Percentiles rank a stretch among this genome's conserved stretches.
phyloP scores from a whole-genome alignment of 768 basidiomycete species.

The Collybiopsis luxurians region DNA sequence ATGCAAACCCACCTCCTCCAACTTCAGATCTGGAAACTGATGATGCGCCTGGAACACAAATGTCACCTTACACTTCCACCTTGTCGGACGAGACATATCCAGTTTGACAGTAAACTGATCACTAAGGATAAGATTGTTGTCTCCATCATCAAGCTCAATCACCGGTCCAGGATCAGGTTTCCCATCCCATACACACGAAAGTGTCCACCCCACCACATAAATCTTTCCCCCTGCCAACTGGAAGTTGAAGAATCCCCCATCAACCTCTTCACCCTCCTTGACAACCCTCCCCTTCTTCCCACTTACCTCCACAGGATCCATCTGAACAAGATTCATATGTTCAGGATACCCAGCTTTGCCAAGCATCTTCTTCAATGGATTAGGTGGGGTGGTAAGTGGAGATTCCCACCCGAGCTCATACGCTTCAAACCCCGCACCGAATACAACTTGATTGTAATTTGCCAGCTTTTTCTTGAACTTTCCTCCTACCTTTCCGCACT shows the following conservation, averaged over 20 bases:
- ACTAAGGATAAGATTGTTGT: conserved; percentile 12
- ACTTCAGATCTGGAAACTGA: conserved; percentile 16
- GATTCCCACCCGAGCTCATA: conserved; percentile 17
- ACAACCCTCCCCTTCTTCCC: background rate
- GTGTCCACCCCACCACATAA: conserved; percentile 16
- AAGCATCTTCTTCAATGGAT: conserved; percentile 8
- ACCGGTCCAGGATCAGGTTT: conserved; percentile 9
- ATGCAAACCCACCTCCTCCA: conserved; percentile 1
- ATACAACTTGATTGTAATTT: conserved; percentile 12
- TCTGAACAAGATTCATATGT: conserved; percentile 10
- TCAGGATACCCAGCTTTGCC: conserved; percentile 1
- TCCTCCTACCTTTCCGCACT: conserved; percentile 14
- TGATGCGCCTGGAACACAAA: conserved; percentile 14
- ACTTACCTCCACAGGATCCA: background rate
- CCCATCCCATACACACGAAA: conserved; percentile 18
- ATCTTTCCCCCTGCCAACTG: conserved; percentile 12
- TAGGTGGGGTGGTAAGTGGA: conserved; percentile 10
- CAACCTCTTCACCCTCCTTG: background rate
- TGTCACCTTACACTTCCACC: conserved; percentile 15
- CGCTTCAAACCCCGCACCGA: conserved; percentile 11
- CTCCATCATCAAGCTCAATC: conserved; percentile 13
- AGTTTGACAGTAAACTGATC: conserved; percentile 13
- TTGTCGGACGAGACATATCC: conserved; percentile 12
- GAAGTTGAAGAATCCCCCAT: conserved; percentile 8
- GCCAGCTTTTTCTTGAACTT: conserved; percentile 10